These are phyloP conservation scores for Roridomyces roridus DNA, from an alignment of 768 basidiomycete genomes.

Conservation along the genomic window DNA sequence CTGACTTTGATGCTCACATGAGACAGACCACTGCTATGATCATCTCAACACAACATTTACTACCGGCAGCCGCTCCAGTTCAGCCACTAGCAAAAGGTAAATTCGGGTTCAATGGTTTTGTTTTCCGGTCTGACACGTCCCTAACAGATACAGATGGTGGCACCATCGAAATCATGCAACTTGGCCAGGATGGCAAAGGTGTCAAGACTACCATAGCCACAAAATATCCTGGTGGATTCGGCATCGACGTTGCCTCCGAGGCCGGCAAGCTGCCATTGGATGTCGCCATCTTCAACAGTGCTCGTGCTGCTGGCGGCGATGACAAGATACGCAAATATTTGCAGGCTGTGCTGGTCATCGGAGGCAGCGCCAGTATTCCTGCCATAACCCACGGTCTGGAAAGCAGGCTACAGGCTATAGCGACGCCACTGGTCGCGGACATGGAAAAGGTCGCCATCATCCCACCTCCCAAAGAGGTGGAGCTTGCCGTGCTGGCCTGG, in stretches of 20 bases:
- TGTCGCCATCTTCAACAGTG: slow-evolving; percentile 91
- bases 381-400: slow-evolving; percentile 88
- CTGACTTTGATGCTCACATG: neutral
- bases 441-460: slow-evolving; percentile 93
- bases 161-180: slow-evolving; percentile 23
- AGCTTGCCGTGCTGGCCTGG: slow-evolving; percentile 91
- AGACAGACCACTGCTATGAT: slow-evolving; percentile 88
- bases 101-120: neutral
- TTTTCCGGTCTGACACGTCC: neutral
- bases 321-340: slow-evolving; percentile 91
- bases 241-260: slow-evolving; percentile 83
- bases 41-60: slow-evolving; percentile 85
- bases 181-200: slow-evolving; percentile 19
- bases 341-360: slow-evolving; percentile 86
- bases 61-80: slow-evolving; percentile 38
- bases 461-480: slow-evolving; percentile 93
- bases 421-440: slow-evolving; percentile 78
- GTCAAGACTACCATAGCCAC: slow-evolving; percentile 29
- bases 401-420: slow-evolving; percentile 85
- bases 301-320: slow-evolving; percentile 85
- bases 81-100: slow-evolving; percentile 23
- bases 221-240: slow-evolving; percentile 48
- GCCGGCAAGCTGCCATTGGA: slow-evolving; percentile 91
- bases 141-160: slow-evolving; percentile 7
- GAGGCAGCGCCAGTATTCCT: slow-evolving; percentile 80